Evolutionary conservation across 2,329 filamentous ascomycete species (phyloP).

Genomic region (Zymoseptoria brevis): DNA sequence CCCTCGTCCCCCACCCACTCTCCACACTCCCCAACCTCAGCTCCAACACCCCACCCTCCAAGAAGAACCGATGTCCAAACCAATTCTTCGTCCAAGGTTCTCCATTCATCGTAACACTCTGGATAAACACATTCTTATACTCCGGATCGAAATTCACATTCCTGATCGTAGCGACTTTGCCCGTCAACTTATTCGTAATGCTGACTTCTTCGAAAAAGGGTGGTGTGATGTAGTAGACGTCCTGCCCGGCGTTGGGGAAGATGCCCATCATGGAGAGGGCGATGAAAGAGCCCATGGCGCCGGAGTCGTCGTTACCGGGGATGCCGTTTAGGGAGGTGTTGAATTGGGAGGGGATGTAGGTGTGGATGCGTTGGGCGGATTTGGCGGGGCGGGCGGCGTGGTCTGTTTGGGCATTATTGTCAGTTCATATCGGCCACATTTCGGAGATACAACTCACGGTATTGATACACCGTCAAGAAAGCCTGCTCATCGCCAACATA

Average conservation of each 20-base stretch:
- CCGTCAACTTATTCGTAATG: constrained; percentile 34
- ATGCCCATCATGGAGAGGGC: constrained; percentile 39
- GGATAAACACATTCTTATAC: constrained; percentile 38
- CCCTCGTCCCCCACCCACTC: constrained; percentile 37
- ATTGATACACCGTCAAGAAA: constrained; percentile 39
- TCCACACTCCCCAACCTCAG: constrained; percentile 35
- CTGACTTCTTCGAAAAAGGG: constrained; percentile 39
- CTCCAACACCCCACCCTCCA: constrained; percentile 37
- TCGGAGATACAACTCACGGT: constrained; percentile 14
- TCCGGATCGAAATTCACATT: constrained; percentile 36
- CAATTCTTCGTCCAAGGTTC: constrained; percentile 37
- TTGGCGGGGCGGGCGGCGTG: constrained; percentile 39
- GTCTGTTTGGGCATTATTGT: constrained; percentile 18
- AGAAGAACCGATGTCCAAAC: constrained; percentile 40
- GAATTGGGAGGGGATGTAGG: constrained; percentile 40
- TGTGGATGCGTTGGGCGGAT: constrained; percentile 35
- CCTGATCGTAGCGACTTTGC: constrained; percentile 35
- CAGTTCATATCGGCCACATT: too few species aligned
- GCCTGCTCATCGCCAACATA: constrained; percentile 43
- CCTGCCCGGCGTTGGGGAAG: constrained; percentile 41
- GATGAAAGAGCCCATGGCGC: constrained; percentile 40
- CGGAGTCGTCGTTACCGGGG: constrained; percentile 41
- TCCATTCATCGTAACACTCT: constrained; percentile 38
- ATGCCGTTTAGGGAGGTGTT: constrained; percentile 35
- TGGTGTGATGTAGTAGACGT: constrained; percentile 42